Conservation (phyloP, 225 moss, liverwort and hornwort species). For the Polytrichum formosum region DNA sequence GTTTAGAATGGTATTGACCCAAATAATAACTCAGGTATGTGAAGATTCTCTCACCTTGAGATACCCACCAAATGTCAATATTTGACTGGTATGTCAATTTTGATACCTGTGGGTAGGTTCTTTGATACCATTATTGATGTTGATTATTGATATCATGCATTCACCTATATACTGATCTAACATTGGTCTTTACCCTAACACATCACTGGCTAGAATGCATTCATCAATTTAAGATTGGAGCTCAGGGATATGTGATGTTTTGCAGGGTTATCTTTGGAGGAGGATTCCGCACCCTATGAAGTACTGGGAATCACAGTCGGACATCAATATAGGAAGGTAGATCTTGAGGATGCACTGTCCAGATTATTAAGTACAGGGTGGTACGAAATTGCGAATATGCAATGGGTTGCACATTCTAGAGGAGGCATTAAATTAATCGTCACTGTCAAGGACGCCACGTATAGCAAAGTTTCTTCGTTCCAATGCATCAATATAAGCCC, state of each 20-base stretch:
- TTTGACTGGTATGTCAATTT: too few species aligned
- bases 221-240: background rate
- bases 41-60: too few species aligned
- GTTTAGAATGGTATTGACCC: too few species aligned
- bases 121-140: too few species aligned
- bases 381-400: conserved; percentile 34
- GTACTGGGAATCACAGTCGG: conserved; percentile 32
- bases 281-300: conserved; percentile 22
- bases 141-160: too few species aligned
- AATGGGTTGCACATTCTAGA: conserved; percentile 15
- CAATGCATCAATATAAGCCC: conserved; percentile 15
- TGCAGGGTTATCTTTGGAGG: conserved; percentile 35
- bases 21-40: too few species aligned
- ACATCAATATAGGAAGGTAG: conserved; percentile 24
- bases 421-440: conserved; percentile 30
- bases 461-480: conserved; percentile 23
- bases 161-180: too few species aligned
- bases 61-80: too few species aligned
- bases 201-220: too few species aligned
- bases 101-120: too few species aligned
- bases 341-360: conserved; percentile 26
- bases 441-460: conserved; percentile 26
- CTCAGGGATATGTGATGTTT: background rate
- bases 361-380: conserved; percentile 47
- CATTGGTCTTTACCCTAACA: background rate